phyloP scores from a whole-genome alignment of 2,329 filamentous ascomycete genomes.

The Exophiala aquamarina region DNA sequence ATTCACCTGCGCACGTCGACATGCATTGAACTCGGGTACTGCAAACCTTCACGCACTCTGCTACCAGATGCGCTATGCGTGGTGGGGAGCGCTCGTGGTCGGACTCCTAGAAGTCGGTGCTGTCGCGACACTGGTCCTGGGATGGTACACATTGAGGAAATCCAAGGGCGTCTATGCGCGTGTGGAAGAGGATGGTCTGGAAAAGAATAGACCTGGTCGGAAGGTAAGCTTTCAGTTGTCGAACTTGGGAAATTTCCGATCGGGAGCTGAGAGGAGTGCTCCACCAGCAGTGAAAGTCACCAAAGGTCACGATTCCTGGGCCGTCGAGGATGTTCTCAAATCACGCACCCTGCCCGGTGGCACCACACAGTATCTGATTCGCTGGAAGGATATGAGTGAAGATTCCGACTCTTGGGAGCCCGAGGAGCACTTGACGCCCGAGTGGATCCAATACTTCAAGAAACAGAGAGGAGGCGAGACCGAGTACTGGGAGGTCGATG shows the following conservation, averaged over 20 bases:
- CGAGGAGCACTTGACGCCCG: neutral
- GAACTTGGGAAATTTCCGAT: neutral
- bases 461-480: neutral
- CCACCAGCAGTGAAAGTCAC: neutral
- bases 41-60: neutral
- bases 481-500: slow-evolving; percentile 3
- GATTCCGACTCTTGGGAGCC: slow-evolving; percentile 1
- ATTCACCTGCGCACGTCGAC: slow-evolving; percentile 1
- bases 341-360: neutral
- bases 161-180: neutral
- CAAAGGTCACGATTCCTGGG: slow-evolving; percentile 3
- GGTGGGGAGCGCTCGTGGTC: neutral
- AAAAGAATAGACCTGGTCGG: neutral
- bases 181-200: neutral
- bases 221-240: slow-evolving; percentile 2
- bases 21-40: neutral
- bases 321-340: slow-evolving; percentile 1
- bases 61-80: slow-evolving; percentile 2
- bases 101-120: slow-evolving; percentile 1
- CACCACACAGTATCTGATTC: slow-evolving; percentile 3
- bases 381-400: neutral
- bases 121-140: neutral
- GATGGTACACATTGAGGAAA: neutral
- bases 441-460: slow-evolving; percentile 5
- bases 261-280: neutral